Evolutionary conservation across 1,284 basidiomycete genomes (phyloP).

Genomic region (Tilletia caries): DNA sequence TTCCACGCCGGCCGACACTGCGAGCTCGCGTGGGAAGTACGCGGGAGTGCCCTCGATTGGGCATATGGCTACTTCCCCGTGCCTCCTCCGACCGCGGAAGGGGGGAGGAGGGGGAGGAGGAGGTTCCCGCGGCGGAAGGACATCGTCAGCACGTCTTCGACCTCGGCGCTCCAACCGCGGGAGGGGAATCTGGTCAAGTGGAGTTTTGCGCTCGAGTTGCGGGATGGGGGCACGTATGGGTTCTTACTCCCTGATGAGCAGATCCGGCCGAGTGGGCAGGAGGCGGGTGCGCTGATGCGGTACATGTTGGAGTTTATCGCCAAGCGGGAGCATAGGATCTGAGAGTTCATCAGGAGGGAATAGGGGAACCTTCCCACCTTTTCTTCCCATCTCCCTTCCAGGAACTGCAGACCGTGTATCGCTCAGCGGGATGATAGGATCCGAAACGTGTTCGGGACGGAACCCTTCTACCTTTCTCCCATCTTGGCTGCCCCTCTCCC

Average conservation of each 20-base stretch:
- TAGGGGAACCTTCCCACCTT: too few species aligned
- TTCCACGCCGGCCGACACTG: conserved; percentile 67
- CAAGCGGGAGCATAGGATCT: conserved; percentile 6
- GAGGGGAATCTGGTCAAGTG: conserved; percentile 62
- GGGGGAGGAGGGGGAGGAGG: neutral
- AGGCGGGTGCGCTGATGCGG: conserved; percentile 18
- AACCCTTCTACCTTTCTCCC: too few species aligned
- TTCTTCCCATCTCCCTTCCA: too few species aligned
- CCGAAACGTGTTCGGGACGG: too few species aligned
- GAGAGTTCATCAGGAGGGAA: too few species aligned
- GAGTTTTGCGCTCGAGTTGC: conserved; percentile 71
- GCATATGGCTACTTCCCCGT: neutral
- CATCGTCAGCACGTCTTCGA: neutral
- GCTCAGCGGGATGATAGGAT: too few species aligned
- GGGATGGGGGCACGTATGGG: conserved; percentile 80
- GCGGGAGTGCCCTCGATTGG: neutral
- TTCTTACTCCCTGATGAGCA: conserved; percentile 69
- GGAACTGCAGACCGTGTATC: too few species aligned
- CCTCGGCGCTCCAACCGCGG: neutral
- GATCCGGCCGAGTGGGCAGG: conserved; percentile 67
- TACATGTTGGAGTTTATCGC: conserved; percentile 33
- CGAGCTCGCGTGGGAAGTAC: conserved; percentile 57
- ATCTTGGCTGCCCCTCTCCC: too few species aligned
- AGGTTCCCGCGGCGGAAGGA: neutral
- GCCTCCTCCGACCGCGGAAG: too few species aligned